Conservation (phyloP, 2,329 filamentous ascomycete species). For the Zarea fungicola region DNA sequence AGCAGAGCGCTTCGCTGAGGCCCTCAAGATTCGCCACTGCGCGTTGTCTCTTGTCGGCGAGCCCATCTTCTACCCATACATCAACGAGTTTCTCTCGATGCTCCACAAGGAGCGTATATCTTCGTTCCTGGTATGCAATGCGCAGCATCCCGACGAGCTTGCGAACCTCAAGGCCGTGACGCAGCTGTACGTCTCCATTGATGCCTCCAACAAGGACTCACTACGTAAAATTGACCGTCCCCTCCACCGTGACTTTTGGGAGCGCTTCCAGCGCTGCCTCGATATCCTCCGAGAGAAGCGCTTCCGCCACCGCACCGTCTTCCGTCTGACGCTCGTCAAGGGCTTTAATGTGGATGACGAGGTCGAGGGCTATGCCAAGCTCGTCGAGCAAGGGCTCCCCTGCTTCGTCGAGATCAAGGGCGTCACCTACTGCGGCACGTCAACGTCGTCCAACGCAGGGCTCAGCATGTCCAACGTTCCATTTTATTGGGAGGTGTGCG, state of each 20-base stretch:
- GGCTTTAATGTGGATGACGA: conserved; percentile 97
- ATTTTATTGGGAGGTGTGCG: conserved; percentile 84
- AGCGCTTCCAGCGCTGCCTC: conserved; percentile 85
- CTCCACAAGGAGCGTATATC: conserved; percentile 84
- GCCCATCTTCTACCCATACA: conserved; percentile 97
- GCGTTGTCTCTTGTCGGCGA: conserved; percentile 89
- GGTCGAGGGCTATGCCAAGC: conserved; percentile 79
- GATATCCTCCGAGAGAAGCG: conserved; percentile 82
- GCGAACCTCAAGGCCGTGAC: conserved; percentile 79
- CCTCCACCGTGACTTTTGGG: conserved; percentile 95
- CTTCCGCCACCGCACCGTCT: conserved; percentile 85
- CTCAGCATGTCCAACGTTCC: conserved; percentile 97
- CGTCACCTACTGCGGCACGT: conserved; percentile 93
- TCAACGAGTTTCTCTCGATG: conserved; percentile 84
- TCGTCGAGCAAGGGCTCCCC: conserved; percentile 79
- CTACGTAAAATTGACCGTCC: conserved; percentile 86
- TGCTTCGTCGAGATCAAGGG: conserved; percentile 96
- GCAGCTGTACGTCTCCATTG: conserved; percentile 93
- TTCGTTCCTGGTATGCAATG: conserved; percentile 94
- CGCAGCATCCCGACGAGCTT: conserved; percentile 90
- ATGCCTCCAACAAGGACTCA: conserved; percentile 84
- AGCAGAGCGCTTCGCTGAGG: conserved; percentile 86
- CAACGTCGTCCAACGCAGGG: conserved; percentile 75
- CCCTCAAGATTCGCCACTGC: conserved; percentile 89
- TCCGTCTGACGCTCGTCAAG: conserved; percentile 91